Evolutionary conservation across 257 asterid genomes (phyloP).

Genomic region (Hygrophila difformis): DNA sequence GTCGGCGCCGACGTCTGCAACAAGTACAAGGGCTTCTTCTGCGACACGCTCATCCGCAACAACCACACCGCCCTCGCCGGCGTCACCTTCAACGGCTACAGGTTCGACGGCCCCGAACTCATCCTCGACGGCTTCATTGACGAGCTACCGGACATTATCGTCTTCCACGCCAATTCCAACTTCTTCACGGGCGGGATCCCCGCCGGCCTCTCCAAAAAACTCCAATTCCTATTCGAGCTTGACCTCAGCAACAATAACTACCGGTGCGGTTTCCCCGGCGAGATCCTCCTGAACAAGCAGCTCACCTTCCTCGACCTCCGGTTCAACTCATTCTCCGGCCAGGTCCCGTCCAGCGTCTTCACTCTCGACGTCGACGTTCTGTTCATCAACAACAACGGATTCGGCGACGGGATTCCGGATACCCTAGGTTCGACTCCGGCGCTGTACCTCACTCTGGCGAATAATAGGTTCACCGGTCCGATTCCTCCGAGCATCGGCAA

Average conservation of each 20-base stretch:
- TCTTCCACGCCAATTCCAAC: slow-evolving; percentile 30
- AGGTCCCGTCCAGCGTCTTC: slow-evolving; percentile 23
- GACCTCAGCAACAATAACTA: slow-evolving; percentile 26
- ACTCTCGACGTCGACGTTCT: slow-evolving; percentile 23
- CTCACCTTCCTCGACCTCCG: slow-evolving; percentile 26
- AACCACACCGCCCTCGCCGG: slow-evolving; percentile 12
- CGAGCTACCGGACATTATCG: slow-evolving; percentile 12
- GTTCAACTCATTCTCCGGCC: slow-evolving; percentile 20
- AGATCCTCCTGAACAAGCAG: slow-evolving; percentile 17
- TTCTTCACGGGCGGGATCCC: slow-evolving; percentile 20
- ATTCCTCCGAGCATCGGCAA: slow-evolving; percentile 22
- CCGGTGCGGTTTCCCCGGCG: slow-evolving; percentile 16
- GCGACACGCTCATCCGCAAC: slow-evolving; percentile 14
- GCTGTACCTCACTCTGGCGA: slow-evolving; percentile 22
- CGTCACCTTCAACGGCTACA: slow-evolving; percentile 21
- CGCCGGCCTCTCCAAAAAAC: slow-evolving; percentile 7
- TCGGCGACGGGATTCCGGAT: slow-evolving; percentile 19
- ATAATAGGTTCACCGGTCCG: slow-evolving; percentile 27
- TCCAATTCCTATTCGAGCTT: slow-evolving; percentile 17
- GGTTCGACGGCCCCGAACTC: slow-evolving; percentile 16
- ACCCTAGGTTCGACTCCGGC: slow-evolving; percentile 19
- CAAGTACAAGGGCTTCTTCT: slow-evolving; percentile 24
- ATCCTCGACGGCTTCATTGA: slow-evolving; percentile 17
- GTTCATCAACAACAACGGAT: slow-evolving; percentile 24
- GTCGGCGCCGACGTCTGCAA: slow-evolving; percentile 18